A percentile compares a stretch with the other conserved stretches of the same genome.
Evolutionary conservation across 1,284 basidiomycete species (phyloP).

Genomic region (Trametes polyzona): DNA sequence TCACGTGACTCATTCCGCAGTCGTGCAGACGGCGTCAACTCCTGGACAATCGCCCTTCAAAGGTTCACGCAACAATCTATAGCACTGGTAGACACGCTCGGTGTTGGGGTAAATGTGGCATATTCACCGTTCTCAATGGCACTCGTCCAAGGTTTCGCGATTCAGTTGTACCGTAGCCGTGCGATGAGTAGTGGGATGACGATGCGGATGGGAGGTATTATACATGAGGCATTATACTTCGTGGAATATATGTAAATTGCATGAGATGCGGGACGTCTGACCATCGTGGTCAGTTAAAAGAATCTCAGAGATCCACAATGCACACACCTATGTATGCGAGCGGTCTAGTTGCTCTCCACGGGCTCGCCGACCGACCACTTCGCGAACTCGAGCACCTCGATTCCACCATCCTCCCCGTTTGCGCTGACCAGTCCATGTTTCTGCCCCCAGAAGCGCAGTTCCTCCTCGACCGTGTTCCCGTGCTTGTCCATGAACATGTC

Average conservation of each 20-base stretch:
- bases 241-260: not conserved
- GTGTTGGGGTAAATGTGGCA: no score
- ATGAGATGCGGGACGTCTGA: no score
- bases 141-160: no score
- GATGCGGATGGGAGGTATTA: not conserved
- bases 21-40: no score
- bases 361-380: slow-evolving; percentile 71
- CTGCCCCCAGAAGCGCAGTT: slow-evolving; percentile 70
- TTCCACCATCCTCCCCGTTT: slow-evolving; percentile 24
- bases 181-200: not conserved
- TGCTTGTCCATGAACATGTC: slow-evolving; percentile 68
- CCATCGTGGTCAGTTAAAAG: not conserved
- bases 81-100: no score
- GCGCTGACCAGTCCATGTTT: slow-evolving; percentile 52
- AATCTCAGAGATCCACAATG: not conserved
- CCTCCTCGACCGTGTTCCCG: slow-evolving; percentile 62
- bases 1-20: no score
- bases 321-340: slow-evolving; percentile 6
- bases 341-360: slow-evolving; percentile 1
- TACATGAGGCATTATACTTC: slow-evolving; percentile 20
- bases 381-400: slow-evolving; percentile 60
- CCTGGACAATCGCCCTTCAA: no score
- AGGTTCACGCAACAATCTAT: no score
- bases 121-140: no score
- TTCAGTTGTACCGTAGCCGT: no score